Evolutionary conservation across 176 grass and related monocot genomes (phyloP).

Genomic region (Juncus inflexus): DNA sequence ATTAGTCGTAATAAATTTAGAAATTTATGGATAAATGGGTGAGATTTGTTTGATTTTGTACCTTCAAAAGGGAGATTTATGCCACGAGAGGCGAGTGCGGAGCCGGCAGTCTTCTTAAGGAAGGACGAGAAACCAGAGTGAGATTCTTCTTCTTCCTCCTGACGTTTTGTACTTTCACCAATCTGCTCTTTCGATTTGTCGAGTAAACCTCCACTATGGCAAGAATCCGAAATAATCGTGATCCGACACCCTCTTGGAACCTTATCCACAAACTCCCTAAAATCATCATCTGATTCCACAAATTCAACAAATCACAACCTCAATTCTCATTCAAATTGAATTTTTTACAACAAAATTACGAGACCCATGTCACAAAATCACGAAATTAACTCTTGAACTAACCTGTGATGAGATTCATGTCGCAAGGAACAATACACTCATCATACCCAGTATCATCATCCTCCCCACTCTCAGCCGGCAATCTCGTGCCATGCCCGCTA

Average conservation of each 20-base stretch:
- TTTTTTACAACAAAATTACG: neutral
- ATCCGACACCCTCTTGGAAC: conserved; percentile 61
- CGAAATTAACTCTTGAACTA: neutral
- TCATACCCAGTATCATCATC: conserved; percentile 91
- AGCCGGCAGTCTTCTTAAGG: conserved; percentile 51
- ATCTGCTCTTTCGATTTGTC: conserved; percentile 91
- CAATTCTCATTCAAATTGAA: too few species aligned
- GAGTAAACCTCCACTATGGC: conserved; percentile 91
- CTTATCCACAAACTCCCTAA: conserved; percentile 78
- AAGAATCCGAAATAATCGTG: conserved; percentile 91
- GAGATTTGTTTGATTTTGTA: neutral
- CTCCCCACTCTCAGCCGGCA: conserved; percentile 82
- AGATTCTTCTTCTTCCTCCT: conserved; percentile 45
- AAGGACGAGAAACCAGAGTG: conserved; percentile 60
- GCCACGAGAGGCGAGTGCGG: conserved; percentile 51
- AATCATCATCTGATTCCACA: conserved; percentile 60
- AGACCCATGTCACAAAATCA: too few species aligned
- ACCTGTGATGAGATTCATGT: conserved; percentile 99
- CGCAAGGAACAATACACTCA: conserved; percentile 94
- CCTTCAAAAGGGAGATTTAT: conserved; percentile 48
- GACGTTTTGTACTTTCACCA: conserved; percentile 61
- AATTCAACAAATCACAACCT: neutral
- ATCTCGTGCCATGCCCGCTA: conserved; percentile 87
- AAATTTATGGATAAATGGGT: neutral
- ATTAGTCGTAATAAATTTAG: too few species aligned